Percentiles rank a stretch among this genome's conserved stretches.
These are phyloP conservation scores for Plasmodium reichenowi DNA, from an alignment of 169 alveolate genomes.

Conservation along the genomic window DNA sequence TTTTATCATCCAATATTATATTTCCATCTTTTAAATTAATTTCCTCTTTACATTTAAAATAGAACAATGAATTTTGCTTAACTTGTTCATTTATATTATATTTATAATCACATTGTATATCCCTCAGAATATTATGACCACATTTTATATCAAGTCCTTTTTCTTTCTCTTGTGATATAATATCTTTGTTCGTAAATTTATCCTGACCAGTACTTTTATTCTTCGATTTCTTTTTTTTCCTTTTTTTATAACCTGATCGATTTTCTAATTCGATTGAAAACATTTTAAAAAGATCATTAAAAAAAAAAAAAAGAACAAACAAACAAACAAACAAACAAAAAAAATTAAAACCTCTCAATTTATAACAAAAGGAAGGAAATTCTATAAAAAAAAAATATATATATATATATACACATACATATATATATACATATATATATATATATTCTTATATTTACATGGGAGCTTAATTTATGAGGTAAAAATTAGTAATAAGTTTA, in stretches of 20 bases:
- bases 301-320: neutral
- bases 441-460: no score
- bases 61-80: neutral
- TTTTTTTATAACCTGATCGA: conserved; percentile 5
- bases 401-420: no score
- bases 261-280: conserved; percentile 39
- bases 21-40: neutral
- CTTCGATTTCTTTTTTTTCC: conserved; percentile 11
- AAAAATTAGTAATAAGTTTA: neutral
- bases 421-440: no score
- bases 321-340: neutral
- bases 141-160: neutral
- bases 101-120: neutral
- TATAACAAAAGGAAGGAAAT: no score
- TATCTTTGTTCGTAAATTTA: conserved; percentile 5
- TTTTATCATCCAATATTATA: no score
- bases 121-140: neutral
- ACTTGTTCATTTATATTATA: neutral
- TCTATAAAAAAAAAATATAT: no score
- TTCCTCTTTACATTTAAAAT: neutral
- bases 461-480: neutral
- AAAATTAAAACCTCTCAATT: no score
- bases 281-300: conserved; percentile 16
- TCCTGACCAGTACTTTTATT: conserved; percentile 6
- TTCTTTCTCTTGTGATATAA: neutral